These are phyloP conservation scores for Aspergillus affinis DNA, from an alignment of 495 filamentous ascomycete genomes.

Conservation along the genomic window DNA sequence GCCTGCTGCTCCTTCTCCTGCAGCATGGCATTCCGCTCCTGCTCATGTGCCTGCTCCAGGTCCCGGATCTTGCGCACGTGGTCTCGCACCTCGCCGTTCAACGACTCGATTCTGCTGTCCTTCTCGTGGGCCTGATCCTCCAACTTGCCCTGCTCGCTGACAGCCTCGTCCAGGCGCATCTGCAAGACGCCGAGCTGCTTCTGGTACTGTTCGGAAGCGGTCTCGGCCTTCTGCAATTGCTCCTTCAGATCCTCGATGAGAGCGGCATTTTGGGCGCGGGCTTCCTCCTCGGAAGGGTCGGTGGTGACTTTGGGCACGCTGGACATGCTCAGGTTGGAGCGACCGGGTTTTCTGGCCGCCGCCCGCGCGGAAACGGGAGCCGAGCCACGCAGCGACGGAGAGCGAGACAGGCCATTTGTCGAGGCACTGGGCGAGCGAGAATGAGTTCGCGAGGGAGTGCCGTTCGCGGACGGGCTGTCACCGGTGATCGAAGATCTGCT, in stretches of 20 bases:
- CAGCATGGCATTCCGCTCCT: constrained; percentile 81
- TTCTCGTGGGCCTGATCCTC: constrained; percentile 84
- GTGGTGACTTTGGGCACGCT: constrained; percentile 55
- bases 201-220: constrained; percentile 72
- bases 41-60: constrained; percentile 84
- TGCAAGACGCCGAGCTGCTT: constrained; percentile 85
- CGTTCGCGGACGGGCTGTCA: constrained; percentile 36
- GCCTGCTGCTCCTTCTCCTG: constrained; percentile 88
- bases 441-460: constrained; percentile 42
- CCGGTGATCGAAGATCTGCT: constrained; percentile 36
- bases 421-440: constrained; percentile 42
- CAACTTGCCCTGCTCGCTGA: constrained; percentile 77
- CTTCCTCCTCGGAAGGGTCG: constrained; percentile 60
- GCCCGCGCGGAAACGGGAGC: constrained; percentile 70
- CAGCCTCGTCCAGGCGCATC: constrained; percentile 79
- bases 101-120: constrained; percentile 72
- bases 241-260: constrained; percentile 83
- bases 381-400: constrained; percentile 43
- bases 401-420: constrained; percentile 41
- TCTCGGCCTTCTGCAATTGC: constrained; percentile 77
- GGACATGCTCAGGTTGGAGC: constrained; percentile 60
- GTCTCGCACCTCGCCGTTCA: constrained; percentile 80
- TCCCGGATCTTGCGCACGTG: constrained; percentile 78
- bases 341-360: constrained; percentile 57
- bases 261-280: constrained; percentile 68